These are phyloP conservation scores for Yamadazyma friedrichii DNA, from an alignment of 1,139 yeast genomes.

Conservation along the genomic window DNA sequence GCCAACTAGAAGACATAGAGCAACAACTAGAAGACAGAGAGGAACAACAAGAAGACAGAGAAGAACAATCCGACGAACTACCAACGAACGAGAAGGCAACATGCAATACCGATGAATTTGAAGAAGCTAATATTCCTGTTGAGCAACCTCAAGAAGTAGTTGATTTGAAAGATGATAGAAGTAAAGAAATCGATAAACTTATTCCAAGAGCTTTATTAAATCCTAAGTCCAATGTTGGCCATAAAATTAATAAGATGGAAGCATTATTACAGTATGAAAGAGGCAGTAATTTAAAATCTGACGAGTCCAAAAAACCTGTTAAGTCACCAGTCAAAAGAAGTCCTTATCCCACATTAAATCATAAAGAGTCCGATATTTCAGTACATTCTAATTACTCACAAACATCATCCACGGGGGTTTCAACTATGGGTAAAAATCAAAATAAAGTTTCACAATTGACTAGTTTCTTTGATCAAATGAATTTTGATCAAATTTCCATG, in stretches of 20 bases:
- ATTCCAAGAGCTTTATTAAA: slow-evolving; percentile 25
- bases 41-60: slow-evolving; percentile 2
- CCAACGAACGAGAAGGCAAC: background rate
- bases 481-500: slow-evolving; percentile 75
- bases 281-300: background rate
- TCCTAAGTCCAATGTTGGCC: slow-evolving; percentile 16
- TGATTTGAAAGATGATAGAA: slow-evolving; percentile 13
- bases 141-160: background rate
- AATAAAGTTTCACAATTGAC: slow-evolving; percentile 62
- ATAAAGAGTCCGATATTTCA: slow-evolving; percentile 18
- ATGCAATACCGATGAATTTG: background rate
- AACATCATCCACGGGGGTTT: slow-evolving; percentile 2
- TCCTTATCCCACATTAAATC: slow-evolving; percentile 8
- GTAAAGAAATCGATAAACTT: slow-evolving; percentile 22
- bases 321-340: slow-evolving; percentile 6
- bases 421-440: slow-evolving; percentile 10
- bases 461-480: slow-evolving; percentile 69
- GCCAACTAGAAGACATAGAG: background rate
- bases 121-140: background rate
- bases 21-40: background rate
- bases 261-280: slow-evolving; percentile 17
- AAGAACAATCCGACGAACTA: background rate
- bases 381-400: slow-evolving; percentile 7
- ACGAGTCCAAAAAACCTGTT: slow-evolving; percentile 1
- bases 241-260: slow-evolving; percentile 29